phyloP scores from a whole-genome alignment of 257 asterid species.

The Henckelia pumila region DNA sequence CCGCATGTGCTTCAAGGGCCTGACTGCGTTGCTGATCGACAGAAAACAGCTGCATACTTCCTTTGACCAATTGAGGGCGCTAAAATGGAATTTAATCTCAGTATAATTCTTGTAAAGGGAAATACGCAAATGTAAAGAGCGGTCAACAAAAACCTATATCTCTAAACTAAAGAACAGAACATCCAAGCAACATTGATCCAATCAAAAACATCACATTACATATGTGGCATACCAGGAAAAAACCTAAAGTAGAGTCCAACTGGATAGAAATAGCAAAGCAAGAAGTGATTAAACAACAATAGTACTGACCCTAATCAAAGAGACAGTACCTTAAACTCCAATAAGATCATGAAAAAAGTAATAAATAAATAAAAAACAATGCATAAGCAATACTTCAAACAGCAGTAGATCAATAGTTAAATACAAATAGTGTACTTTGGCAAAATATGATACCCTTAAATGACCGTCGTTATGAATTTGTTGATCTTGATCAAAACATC shows the following conservation, averaged over 20 bases:
- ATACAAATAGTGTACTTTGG: background rate
- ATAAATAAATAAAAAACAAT: background rate
- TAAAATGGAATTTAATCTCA: slow-evolving; percentile 27
- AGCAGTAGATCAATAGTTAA: background rate
- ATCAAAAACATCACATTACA: background rate
- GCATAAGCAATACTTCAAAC: background rate
- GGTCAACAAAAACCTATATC: background rate
- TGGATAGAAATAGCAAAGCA: background rate
- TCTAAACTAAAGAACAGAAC: slow-evolving; percentile 6
- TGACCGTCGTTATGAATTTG: background rate
- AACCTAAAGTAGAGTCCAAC: background rate
- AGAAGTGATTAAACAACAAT: background rate
- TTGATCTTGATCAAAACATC: background rate
- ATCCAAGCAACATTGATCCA: slow-evolving; percentile 2
- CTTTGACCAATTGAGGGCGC: slow-evolving; percentile 96
- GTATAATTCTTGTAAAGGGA: slow-evolving; percentile 19
- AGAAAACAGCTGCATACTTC: slow-evolving; percentile 95
- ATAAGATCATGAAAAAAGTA: no score
- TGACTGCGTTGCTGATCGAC: slow-evolving; percentile 99
- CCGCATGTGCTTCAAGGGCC: slow-evolving; percentile 99
- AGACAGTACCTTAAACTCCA: slow-evolving; percentile 11
- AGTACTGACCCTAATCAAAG: background rate
- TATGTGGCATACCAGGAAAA: background rate
- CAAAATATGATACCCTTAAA: background rate
- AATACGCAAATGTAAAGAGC: background rate